These are phyloP conservation scores for Lactarius sp. DNA, from an alignment of 768 basidiomycete species.

Conservation along the genomic window DNA sequence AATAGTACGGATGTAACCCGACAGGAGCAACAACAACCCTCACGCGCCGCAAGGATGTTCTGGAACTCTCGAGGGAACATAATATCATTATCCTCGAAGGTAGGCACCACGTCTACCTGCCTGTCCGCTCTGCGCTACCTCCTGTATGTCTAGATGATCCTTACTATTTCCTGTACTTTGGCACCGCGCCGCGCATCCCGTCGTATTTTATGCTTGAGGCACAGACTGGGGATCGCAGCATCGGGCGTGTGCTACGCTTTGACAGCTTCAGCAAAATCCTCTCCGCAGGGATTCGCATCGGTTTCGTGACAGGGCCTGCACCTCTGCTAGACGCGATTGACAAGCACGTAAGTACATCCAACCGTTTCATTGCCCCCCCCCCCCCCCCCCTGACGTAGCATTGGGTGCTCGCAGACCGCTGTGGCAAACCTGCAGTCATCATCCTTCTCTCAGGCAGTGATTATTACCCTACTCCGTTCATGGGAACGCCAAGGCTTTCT, in stretches of 20 bases:
- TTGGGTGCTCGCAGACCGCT: constrained; percentile 44
- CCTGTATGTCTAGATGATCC: constrained; percentile 57
- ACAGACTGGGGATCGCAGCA: constrained; percentile 46
- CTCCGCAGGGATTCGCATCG: constrained; percentile 72
- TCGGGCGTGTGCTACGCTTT: constrained; percentile 80
- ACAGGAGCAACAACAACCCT: constrained; percentile 73
- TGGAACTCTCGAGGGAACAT: constrained; percentile 65
- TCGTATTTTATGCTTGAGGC: constrained; percentile 81
- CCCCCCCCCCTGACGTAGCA: neutral
- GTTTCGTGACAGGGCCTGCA: constrained; percentile 74
- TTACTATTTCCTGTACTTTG: constrained; percentile 75
- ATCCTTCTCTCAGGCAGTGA: constrained; percentile 59
- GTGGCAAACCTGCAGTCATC: constrained; percentile 64
- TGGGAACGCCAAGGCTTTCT: constrained; percentile 80
- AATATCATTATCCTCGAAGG: constrained; percentile 86
- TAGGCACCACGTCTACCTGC: constrained; percentile 28
- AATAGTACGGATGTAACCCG: constrained; percentile 80
- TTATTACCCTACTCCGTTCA: constrained; percentile 48
- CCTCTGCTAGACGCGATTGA: constrained; percentile 65
- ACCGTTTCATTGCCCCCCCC: neutral
- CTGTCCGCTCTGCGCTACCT: neutral
- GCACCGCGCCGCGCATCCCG: constrained; percentile 53
- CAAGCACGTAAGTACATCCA: constrained; percentile 47
- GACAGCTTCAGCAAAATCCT: constrained; percentile 87
- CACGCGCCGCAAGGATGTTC: constrained; percentile 64